Conservation (phyloP, 768 basidiomycete genomes). For the Chlorophyllum brunneum region DNA sequence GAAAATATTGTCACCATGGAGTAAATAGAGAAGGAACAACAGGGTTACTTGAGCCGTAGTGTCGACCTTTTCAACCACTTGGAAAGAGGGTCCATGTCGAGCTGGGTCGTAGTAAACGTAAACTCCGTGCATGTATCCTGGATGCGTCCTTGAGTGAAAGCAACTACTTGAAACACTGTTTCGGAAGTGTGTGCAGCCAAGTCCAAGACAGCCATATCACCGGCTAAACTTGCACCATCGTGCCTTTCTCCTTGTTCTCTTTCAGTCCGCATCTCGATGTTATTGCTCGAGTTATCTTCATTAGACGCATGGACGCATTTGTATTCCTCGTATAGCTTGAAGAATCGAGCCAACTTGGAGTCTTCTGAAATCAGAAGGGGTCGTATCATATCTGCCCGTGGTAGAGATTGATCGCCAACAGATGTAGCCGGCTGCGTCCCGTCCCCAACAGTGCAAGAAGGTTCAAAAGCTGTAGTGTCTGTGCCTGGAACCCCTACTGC, state of each 20-base stretch:
- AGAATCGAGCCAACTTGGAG: conserved; percentile 4
- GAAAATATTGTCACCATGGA: background rate
- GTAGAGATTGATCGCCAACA: background rate
- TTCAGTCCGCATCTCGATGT: background rate
- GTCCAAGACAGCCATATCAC: background rate
- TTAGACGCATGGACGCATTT: background rate
- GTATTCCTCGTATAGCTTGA: conserved; percentile 9
- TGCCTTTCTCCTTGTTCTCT: background rate
- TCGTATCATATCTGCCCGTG: background rate
- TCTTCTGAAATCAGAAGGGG: background rate
- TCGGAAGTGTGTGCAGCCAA: conserved; percentile 18
- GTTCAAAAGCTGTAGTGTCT: background rate
- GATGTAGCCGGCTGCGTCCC: background rate
- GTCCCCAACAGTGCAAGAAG: background rate
- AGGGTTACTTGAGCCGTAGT: conserved; percentile 25
- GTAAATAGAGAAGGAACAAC: background rate
- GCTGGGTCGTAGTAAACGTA: conserved; percentile 22
- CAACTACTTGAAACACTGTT: conserved; percentile 15
- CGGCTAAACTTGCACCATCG: background rate
- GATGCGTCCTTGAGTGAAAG: conserved; percentile 14
- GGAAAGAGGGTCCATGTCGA: conserved; percentile 22
- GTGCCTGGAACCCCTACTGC: background rate
- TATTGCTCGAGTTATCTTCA: background rate
- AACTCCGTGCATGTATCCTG: conserved; percentile 17
- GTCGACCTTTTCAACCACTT: conserved; percentile 33